These are phyloP conservation scores for Chytridium lagenaria DNA, from an alignment of 371 early-diverging fungal species.

Conservation along the genomic window DNA sequence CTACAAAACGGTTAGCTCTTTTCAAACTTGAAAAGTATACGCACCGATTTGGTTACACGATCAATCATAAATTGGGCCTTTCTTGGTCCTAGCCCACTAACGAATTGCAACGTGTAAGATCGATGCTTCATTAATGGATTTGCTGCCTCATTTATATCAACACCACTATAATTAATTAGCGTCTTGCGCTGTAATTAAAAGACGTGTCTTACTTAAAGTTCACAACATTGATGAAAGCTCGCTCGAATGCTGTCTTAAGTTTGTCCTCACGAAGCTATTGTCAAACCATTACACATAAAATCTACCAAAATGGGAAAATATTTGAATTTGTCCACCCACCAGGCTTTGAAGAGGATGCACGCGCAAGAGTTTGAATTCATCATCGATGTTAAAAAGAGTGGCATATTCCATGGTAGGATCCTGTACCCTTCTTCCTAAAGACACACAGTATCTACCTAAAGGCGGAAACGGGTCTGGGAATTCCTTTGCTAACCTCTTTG, in stretches of 20 bases:
- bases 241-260: conserved; percentile 71
- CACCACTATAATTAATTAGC: conserved; percentile 57
- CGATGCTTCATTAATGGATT: conserved; percentile 64
- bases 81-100: conserved; percentile 93
- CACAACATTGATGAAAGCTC: conserved; percentile 88
- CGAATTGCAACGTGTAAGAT: conserved; percentile 80
- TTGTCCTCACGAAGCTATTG: conserved; percentile 68
- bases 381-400: conserved; percentile 71
- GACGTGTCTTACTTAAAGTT: conserved; percentile 54
- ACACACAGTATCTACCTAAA: conserved; percentile 85
- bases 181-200: not conserved
- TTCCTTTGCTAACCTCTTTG: conserved; percentile 75
- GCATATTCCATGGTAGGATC: conserved; percentile 87
- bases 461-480: conserved; percentile 70
- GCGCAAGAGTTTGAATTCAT: conserved; percentile 64
- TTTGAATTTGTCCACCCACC: conserved; percentile 33
- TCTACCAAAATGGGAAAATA: not conserved
- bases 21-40: not conserved
- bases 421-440: conserved; percentile 84
- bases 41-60: conserved; percentile 35
- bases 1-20: not conserved
- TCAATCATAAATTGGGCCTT: conserved; percentile 70
- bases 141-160: conserved; percentile 85
- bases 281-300: not conserved
- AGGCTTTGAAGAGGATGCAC: conserved; percentile 81